Percentiles rank a stretch among this genome's conserved stretches.
Conservation (phyloP, 1,284 basidiomycete species). For the Microbotryum intermedium region DNA sequence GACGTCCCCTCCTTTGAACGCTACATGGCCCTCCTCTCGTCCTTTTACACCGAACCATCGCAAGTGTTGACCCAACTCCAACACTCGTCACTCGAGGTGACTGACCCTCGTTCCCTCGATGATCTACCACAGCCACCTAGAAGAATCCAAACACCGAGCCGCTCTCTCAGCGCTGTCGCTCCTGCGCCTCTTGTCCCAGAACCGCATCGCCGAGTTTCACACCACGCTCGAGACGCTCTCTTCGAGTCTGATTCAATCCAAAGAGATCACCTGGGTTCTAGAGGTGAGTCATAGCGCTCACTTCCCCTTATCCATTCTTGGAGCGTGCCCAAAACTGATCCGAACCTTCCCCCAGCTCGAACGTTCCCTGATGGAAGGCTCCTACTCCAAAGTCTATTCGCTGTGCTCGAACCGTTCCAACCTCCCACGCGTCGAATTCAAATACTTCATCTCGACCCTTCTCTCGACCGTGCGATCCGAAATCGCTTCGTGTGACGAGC, state of each 20-base stretch:
- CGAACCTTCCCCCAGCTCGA: conserved; percentile 45
- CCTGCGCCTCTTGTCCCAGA: conserved; percentile 87
- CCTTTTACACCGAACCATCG: conserved; percentile 82
- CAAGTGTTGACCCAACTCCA: too few species aligned
- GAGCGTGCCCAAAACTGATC: background rate
- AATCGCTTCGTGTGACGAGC: conserved; percentile 86
- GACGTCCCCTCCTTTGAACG: conserved; percentile 89
- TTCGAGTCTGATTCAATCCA: conserved; percentile 9
- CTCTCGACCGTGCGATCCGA: conserved; percentile 92
- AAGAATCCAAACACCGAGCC: conserved; percentile 67
- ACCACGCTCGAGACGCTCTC: conserved; percentile 91
- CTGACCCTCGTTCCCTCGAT: too few species aligned
- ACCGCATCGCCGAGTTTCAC: conserved; percentile 95
- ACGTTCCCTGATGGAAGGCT: conserved; percentile 97
- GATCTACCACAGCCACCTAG: too few species aligned
- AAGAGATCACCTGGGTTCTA: conserved; percentile 29
- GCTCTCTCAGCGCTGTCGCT: conserved; percentile 87
- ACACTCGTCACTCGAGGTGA: too few species aligned
- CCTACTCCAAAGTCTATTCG: conserved; percentile 96
- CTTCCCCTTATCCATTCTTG: background rate
- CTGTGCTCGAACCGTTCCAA: conserved; percentile 48
- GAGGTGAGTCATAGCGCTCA: conserved; percentile 9
- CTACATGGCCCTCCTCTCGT: conserved; percentile 84
- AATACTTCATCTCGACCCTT: conserved; percentile 78
- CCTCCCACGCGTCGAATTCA: conserved; percentile 59